phyloP scores from a whole-genome alignment of 1,284 basidiomycete genomes.

The Puccinia triticina region DNA sequence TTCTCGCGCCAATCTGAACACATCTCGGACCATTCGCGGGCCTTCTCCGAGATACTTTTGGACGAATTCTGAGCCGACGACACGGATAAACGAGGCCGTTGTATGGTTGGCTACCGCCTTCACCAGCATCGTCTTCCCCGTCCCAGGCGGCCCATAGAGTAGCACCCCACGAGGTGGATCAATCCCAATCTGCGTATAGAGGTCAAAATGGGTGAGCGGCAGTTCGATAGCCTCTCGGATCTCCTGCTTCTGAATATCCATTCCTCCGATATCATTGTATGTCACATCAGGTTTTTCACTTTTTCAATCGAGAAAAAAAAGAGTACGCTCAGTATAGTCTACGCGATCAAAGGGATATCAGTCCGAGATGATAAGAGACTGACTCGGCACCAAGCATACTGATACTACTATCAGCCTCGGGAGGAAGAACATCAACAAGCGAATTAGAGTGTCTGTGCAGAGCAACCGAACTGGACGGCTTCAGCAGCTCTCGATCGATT shows the following conservation, averaged over 20 bases:
- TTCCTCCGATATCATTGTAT: slow-evolving; percentile 76
- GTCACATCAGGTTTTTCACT: slow-evolving; percentile 58
- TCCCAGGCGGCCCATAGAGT: slow-evolving; percentile 92
- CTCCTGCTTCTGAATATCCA: slow-evolving; percentile 99
- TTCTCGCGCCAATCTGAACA: slow-evolving; percentile 95
- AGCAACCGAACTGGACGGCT: slow-evolving; percentile 94
- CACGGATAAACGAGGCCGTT: slow-evolving; percentile 94
- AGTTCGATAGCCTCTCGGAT: slow-evolving; percentile 98
- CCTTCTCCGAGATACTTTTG: slow-evolving; percentile 99
- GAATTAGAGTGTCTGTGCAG: slow-evolving; percentile 98
- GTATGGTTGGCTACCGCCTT: slow-evolving; percentile 98
- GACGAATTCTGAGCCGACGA: slow-evolving; percentile 97
- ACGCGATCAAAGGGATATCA: background rate
- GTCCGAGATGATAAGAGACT: background rate
- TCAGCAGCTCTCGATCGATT: slow-evolving; percentile 93
- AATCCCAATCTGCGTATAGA: slow-evolving; percentile 99
- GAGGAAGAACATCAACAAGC: slow-evolving; percentile 95
- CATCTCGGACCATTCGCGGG: slow-evolving; percentile 98
- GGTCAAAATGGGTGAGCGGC: slow-evolving; percentile 79
- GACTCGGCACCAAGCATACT: slow-evolving; percentile 82
- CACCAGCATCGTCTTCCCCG: slow-evolving; percentile 98
- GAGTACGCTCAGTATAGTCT: background rate
- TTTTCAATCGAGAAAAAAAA: background rate
- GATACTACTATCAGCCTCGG: slow-evolving; percentile 97
- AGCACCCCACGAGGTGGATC: slow-evolving; percentile 94